Evolutionary conservation across 768 basidiomycete genomes (phyloP), one percentile per base, ranked within the genome.

Genomic region (Sarcodon sp.): DNA sequence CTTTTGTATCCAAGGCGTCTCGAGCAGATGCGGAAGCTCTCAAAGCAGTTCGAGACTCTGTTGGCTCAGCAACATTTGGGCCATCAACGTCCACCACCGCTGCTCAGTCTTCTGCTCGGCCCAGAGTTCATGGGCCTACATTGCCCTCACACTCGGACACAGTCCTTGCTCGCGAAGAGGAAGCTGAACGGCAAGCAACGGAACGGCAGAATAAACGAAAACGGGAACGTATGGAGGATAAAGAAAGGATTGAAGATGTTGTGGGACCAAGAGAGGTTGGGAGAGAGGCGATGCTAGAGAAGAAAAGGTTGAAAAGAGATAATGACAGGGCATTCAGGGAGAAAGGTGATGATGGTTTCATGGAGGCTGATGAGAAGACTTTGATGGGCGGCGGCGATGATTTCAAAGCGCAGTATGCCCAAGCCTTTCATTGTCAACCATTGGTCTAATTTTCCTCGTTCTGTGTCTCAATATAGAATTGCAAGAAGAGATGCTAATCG

Each of bases 351-450:
- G 84, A 83, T 38, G 84, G 78, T 36, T 82, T 85, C 10, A 58
- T 80, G 8, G 92, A 94, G 55, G 69, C 78, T 2, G 83, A 87
- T 53, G 92, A 94, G 33, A 69, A 73, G 1, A 83, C 80, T 1
- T 66, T 94, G 47, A 71, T 93, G 65, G 89, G 90, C 18, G 87
- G 87, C 21, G 80, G 81, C 0, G 83, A 87, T 56, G 82, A 85
- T 57, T 94, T 94, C 65, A 74, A 68, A 53, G 86, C 79, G 5
- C 77, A 79, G 90, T 92, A 41, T 7, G 39, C 7, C 27, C n/a
- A 16, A 16, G 8, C 39, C 8, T 13, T 11, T 7, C 39, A 41
- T 41, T 51, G 15, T 46, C 45, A 31, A 33, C 38, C 37, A 4
- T 33, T 45, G 39, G 46, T 47, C 32, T 8, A 46, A 16, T 11